Base-by-base conservation (phyloP, 116 monocot genomes). In the Dioscorea cayenensis region DNA sequence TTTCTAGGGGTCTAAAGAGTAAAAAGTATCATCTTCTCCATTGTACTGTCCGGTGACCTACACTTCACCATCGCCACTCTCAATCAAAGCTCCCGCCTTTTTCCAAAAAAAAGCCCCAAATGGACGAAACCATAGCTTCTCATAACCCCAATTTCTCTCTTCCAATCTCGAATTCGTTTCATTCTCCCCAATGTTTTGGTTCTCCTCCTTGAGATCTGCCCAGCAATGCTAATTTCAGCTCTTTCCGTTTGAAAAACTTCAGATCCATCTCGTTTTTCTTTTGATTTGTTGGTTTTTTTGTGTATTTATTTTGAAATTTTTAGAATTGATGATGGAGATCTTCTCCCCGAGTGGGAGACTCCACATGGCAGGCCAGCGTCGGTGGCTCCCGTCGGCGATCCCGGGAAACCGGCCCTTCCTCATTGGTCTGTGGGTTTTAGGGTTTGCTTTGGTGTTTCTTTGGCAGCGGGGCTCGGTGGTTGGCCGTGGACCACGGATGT, bases 391-490 rank as follows among this genome's bases (percentile, higher is more conserved):
- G 48, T 35, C 60, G 67, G 29, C 75, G 63, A 21, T 77, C 27
- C 19, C 77, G 28, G 62, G 84, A 65, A 65, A 70, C 64, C 51
- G 38, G 60, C 72, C 69, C 51, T 60, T 89, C 23, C 37, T 92
- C 23, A 59, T 73, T 13, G 65, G 74, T 29, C 67, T 92, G 14
- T 95, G 85, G 95, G 60, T 85, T 66, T 65, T 83, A 2, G 86
- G 69, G 18, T 81, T 95, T 66, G 78, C 79, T 28, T 74, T 77
- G n/a, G 67, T 84, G 27, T 78, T 87, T 61, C 6, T 87, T 17
- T 92, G 90, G 87, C 92, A 85, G 63, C 72, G 69, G 51, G 70
- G 64, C 74, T 80, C 80, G 11, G 66, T 76, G 68, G 68, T 16
- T 18, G 68, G 48, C 16, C 48, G 67, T 59, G 72, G 72, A 18